These are phyloP conservation scores for Knufia fluminis DNA, from an alignment of 2,329 filamentous ascomycete species.

Conservation along the genomic window DNA sequence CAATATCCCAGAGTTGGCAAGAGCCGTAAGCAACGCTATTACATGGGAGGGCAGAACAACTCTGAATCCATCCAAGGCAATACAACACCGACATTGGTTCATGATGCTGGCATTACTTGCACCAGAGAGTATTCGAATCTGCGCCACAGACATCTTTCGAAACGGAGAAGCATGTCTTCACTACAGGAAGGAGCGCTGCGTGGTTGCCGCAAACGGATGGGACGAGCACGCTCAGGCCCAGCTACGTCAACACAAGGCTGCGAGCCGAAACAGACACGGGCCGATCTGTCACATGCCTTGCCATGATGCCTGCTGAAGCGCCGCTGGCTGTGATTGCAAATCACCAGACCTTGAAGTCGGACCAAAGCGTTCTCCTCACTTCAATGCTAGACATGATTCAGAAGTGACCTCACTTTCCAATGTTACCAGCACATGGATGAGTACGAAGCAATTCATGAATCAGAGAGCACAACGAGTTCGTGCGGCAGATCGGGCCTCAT, in stretches of 20 bases:
- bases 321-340: not conserved
- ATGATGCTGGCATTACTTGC: too few relatives aligned
- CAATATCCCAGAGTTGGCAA: too few relatives aligned
- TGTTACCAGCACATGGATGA: not conserved
- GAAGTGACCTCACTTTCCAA: conserved; percentile 3
- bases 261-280: not conserved
- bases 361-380: conserved; percentile 11
- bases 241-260: not conserved
- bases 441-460: not conserved
- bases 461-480: not conserved
- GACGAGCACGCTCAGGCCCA: not conserved
- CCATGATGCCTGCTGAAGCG: not conserved
- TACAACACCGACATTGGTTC: too few relatives aligned
- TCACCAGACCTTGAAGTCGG: not conserved
- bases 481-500: not conserved
- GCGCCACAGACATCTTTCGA: too few relatives aligned
- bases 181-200: not conserved
- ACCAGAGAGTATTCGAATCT: too few relatives aligned
- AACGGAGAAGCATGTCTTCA: not conserved
- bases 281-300: not conserved
- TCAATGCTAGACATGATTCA: not conserved
- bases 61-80: too few relatives aligned
- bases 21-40: not conserved
- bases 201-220: too few relatives aligned
- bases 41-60: too few relatives aligned